phyloP scores from a whole-genome alignment of 768 basidiomycete genomes.

The Macrolepiota fuliginosa region DNA sequence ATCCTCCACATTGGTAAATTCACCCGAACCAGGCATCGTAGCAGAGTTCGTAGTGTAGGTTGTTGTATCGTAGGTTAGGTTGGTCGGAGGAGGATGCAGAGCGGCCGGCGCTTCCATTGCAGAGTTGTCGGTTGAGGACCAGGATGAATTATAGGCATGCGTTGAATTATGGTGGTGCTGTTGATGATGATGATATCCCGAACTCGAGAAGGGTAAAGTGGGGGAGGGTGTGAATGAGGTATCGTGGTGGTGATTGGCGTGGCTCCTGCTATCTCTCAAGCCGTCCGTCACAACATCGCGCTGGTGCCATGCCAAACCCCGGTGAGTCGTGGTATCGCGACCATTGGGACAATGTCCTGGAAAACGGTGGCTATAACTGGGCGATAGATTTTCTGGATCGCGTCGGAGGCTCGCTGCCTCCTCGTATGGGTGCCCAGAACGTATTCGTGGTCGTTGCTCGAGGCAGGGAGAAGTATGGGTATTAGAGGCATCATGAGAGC shows the following conservation, averaged over 20 bases:
- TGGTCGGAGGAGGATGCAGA: constrained; percentile 29
- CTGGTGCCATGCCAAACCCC: constrained; percentile 32
- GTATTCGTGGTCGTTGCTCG: constrained; percentile 34
- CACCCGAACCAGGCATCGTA: constrained; percentile 39
- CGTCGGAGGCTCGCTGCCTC: constrained; percentile 25
- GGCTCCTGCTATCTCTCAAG: constrained; percentile 24
- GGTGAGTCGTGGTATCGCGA: constrained; percentile 26
- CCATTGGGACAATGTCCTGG: constrained; percentile 22
- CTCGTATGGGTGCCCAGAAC: constrained; percentile 37
- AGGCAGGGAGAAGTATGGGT: constrained; percentile 18
- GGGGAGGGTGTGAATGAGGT: constrained; percentile 34
- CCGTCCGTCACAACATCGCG: constrained; percentile 17
- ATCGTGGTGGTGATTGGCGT: constrained; percentile 28
- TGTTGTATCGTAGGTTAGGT: constrained; percentile 30
- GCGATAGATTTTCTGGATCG: constrained; percentile 25
- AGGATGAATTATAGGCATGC: constrained; percentile 37
- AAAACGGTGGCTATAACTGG: constrained; percentile 26
- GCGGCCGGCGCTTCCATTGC: constrained; percentile 27
- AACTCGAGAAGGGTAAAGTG: constrained; percentile 32
- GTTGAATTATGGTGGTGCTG: constrained; percentile 15
- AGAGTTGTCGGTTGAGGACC: constrained; percentile 32
- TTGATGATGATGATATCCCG: constrained; percentile 30
- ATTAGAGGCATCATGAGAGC: constrained; percentile 9
- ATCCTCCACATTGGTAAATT: constrained; percentile 40
- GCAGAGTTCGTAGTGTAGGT: constrained; percentile 32